Base-by-base conservation (phyloP, 2,329 filamentous ascomycete genomes). In the Onygena corvina region DNA sequence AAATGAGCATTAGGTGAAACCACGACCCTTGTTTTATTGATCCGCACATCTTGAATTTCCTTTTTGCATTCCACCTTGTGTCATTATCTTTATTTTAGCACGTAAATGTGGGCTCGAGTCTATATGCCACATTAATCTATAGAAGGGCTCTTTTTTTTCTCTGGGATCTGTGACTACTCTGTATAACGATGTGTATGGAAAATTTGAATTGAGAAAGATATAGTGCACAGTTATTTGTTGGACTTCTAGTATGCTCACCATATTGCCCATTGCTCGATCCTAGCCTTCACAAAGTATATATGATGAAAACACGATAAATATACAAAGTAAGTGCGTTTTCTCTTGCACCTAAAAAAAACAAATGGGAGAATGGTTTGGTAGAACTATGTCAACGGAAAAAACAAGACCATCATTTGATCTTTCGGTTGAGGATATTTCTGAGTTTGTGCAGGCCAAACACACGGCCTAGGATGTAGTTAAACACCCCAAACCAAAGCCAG, bases 361-460 rank as follows among this genome's bases (percentile, higher is more conserved):
- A n/a, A n/a, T n/a, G n/a, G n/a, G n/a, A n/a, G n/a, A n/a, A n/a
- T n/a, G n/a, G n/a, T n/a, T n/a, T n/a, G n/a, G n/a, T n/a, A n/a
- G n/a, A n/a, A n/a, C n/a, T n/a, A n/a, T n/a, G n/a, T n/a, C n/a
- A n/a, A n/a, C n/a, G n/a, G n/a, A n/a, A n/a, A n/a, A n/a, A n/a
- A n/a, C n/a, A n/a, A n/a, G n/a, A n/a, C n/a, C n/a, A n/a, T n/a
- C n/a, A n/a, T n/a, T n/a, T n/a, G n/a, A n/a, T n/a, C n/a, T n/a
- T n/a, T n/a, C n/a, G n/a, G n/a, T n/a, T n/a, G n/a, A n/a, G n/a
- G n/a, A 34, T 38, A 16, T 23, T 65, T 40, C 60, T 67, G 51
- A 77, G 57, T 53, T 69, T 73, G 60, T 68, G 65, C 50, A 78
- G 57, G 53, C 71, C 68, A 61, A 77, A 78, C 62, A 71, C 74